These are phyloP conservation scores for Crithidia fasciculata DNA, from an alignment of 208 protist species.

Conservation along the genomic window DNA sequence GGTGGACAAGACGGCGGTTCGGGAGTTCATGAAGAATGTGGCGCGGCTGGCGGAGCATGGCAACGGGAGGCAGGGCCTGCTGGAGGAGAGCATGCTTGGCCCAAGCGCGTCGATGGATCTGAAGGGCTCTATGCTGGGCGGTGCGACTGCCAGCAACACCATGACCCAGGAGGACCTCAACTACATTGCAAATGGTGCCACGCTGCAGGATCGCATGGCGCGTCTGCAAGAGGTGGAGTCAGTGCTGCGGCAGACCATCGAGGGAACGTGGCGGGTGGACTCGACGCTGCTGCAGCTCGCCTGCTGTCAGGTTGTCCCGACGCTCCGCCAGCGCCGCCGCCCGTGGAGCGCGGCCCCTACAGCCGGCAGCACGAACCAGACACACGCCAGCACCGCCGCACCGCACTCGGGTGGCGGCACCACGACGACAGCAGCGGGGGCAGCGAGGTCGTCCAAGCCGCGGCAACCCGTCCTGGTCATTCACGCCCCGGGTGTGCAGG, in stretches of 20 bases:
- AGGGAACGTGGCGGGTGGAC: conserved; percentile 65
- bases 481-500: conserved; percentile 61
- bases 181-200: conserved; percentile 58
- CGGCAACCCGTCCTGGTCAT: conserved; percentile 58
- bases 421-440: no score
- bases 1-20: conserved; percentile 54
- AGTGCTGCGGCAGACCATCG: conserved; percentile 59
- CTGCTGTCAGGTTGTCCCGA: conserved; percentile 65
- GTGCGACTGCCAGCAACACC: background rate
- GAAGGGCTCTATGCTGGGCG: conserved; percentile 5
- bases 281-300: conserved; percentile 63
- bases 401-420: no score
- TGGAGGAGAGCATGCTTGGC: conserved; percentile 57
- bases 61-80: conserved; percentile 32
- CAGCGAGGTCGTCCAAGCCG: background rate
- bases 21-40: conserved; percentile 56
- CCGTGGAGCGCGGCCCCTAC: conserved; percentile 23
- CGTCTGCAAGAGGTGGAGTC: conserved; percentile 75
- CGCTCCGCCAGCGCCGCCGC: conserved; percentile 55
- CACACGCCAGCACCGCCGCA: background rate
- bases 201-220: conserved; percentile 39
- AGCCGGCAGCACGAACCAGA: background rate
- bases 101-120: background rate
- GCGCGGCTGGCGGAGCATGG: conserved; percentile 37
- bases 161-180: conserved; percentile 41